Percentiles rank a stretch among this genome's conserved stretches.
Evolutionary conservation across 129 eudicot genomes (phyloP).

Genomic region (Gnaphalium uliginosum): DNA sequence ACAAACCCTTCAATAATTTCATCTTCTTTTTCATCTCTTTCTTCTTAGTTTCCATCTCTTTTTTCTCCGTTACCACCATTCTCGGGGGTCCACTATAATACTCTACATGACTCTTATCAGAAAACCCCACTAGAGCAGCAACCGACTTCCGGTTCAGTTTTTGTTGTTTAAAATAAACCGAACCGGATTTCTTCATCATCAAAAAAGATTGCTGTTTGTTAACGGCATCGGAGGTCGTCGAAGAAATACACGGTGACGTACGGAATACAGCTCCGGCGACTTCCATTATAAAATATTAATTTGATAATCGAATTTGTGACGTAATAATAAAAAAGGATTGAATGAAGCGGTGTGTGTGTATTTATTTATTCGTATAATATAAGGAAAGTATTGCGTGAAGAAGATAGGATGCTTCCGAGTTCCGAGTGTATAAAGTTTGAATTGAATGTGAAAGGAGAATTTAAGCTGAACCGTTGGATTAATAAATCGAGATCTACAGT

Average conservation of each 20-base stretch:
- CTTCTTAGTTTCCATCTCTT: slow-evolving; percentile 35
- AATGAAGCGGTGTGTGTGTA: not conserved
- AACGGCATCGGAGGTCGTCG: slow-evolving; percentile 20
- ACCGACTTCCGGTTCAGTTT: slow-evolving; percentile 10
- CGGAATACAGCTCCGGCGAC: slow-evolving; percentile 42
- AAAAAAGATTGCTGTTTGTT: slow-evolving; percentile 6
- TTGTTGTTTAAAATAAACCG: not conserved
- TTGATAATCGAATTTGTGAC: not conserved
- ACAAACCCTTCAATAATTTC: slow-evolving; percentile 63
- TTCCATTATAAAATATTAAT: slow-evolving; percentile 34
- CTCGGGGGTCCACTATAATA: slow-evolving; percentile 40
- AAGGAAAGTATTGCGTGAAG: slow-evolving; percentile 15
- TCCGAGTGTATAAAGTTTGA: not conserved
- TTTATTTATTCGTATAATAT: not conserved
- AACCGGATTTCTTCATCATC: slow-evolving; percentile 4
- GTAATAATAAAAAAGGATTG: not conserved
- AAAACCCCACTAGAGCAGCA: slow-evolving; percentile 34
- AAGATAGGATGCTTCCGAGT: slow-evolving; percentile 12
- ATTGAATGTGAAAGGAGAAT: slow-evolving; percentile 32
- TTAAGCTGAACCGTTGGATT: slow-evolving; percentile 27
- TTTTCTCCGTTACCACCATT: slow-evolving; percentile 39
- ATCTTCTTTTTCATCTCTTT: slow-evolving; percentile 59
- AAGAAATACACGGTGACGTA: slow-evolving; percentile 23
- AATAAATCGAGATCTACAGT: not conserved
- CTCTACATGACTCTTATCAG: slow-evolving; percentile 54